Evolutionary conservation across 495 filamentous ascomycete genomes (phyloP), one percentile per base, ranked within the genome.

Genomic region (Aspergillus bertholletiae): DNA sequence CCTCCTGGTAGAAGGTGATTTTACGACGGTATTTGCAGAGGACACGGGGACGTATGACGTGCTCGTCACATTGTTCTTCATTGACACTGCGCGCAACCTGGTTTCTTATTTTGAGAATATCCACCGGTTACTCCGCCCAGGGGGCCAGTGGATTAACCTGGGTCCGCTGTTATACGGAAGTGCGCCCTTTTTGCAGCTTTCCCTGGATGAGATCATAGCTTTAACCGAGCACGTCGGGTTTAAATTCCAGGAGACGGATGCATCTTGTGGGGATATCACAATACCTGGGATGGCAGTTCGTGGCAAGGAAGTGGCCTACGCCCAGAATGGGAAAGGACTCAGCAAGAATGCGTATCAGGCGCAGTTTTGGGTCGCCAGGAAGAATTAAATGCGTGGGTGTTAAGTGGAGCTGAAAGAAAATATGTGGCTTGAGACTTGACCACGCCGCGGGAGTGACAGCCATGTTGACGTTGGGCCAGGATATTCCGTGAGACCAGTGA

Each of bases 41-140:
- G 44, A 60, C 28, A 40, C 53, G 0, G 54, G 53, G 1, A 50
- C 44, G 23, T 79, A 70, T 46, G 70, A 80, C 24, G 69, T 71
- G 4, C 58, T 77, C 5, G 71, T 76, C 0, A 76, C 76, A 1
- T 62, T 78, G 22, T 80, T 80, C 59, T 79, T 80, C 63, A 74
- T 80, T 52, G 76, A 80, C 58, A 80, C 76, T 7, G 76, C 76
- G 1, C 65, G 70, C 13, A 77, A 79, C 45, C 54, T 78, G 5
- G 59, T 74, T 30, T 55, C 59, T 9, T 80, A 79, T 51, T 54
- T 78, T 3, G 70, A 74, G 39, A 77, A 62, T 2, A 78, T 78
- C 24, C 60, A 66, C 26, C 63, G 63, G 4, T 23, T 74, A 3
- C 69, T 80, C 6, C 57, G 56, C 20, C 65, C 68, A 7, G 71